Conservation (phyloP, 2,329 filamentous ascomycete species). For the Scytalidium sp. region DNA sequence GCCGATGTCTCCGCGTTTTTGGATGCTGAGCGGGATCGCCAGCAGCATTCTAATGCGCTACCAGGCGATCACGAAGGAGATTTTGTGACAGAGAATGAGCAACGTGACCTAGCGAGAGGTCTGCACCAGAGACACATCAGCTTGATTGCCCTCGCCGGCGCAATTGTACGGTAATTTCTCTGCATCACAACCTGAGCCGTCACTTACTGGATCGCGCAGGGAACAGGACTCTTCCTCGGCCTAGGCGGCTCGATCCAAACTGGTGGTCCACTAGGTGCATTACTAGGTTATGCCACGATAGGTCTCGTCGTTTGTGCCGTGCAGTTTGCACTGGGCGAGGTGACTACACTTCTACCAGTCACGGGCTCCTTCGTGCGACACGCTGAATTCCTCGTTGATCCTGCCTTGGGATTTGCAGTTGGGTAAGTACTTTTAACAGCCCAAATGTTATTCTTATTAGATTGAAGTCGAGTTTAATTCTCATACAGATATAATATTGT, state of each 20-base stretch:
- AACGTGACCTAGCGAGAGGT: constrained; percentile 38
- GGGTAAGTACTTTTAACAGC: constrained; percentile 34
- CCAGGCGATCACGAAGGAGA: constrained; percentile 30
- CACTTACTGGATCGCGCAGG: constrained; percentile 22
- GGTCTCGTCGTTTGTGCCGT: constrained; percentile 45
- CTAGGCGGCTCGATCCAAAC: constrained; percentile 46
- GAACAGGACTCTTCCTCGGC: constrained; percentile 48
- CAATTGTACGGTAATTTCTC: constrained; percentile 21
- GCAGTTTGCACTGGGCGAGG: constrained; percentile 46
- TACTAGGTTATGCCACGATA: constrained; percentile 47
- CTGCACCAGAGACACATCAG: constrained; percentile 36
- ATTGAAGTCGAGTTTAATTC: not conserved
- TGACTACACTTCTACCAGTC: constrained; percentile 43
- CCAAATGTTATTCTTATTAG: not conserved
- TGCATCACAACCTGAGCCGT: not conserved
- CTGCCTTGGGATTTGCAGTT: constrained; percentile 43
- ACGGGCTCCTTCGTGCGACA: constrained; percentile 47
- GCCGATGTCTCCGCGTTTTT: not conserved
- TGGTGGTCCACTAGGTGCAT: constrained; percentile 45
- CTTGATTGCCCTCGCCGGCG: constrained; percentile 37
- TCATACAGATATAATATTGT: constrained; percentile 2
- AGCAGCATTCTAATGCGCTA: not conserved
- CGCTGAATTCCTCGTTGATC: constrained; percentile 46
- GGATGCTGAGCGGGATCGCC: not conserved
- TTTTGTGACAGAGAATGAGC: constrained; percentile 43